Conservation (phyloP, 2,329 filamentous ascomycete genomes). For the Botrytis sinoallii region DNA sequence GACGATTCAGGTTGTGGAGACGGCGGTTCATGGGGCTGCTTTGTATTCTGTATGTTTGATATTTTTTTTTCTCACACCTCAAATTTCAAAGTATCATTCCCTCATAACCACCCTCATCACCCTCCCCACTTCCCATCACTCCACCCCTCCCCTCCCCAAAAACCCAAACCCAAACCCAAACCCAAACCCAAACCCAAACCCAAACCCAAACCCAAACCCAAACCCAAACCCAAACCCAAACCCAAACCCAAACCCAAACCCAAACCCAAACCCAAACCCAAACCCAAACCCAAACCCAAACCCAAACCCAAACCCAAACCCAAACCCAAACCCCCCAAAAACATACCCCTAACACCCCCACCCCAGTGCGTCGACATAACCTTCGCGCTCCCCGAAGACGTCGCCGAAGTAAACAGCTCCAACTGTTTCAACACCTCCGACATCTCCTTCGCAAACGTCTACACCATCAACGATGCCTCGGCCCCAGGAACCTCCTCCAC, state of each 20-base stretch:
- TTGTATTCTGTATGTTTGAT: conserved; percentile 49
- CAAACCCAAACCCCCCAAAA: neutral
- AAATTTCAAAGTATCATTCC: neutral
- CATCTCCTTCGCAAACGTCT: conserved; percentile 50
- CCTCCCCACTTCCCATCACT: neutral
- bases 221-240: neutral
- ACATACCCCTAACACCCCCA: conserved; percentile 4
- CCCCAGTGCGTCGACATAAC: conserved; percentile 91
- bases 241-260: neutral
- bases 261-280: too few species aligned
- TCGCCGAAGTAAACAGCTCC: conserved; percentile 69
- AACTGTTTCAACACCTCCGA: conserved; percentile 79
- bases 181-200: neutral
- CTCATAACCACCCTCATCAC: neutral
- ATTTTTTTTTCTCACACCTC: neutral
- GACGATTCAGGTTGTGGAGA: conserved; percentile 84
- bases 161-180: neutral
- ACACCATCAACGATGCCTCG: conserved; percentile 52
- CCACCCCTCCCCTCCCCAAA: neutral
- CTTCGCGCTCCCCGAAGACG: conserved; percentile 76
- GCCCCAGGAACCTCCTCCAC: conserved; percentile 4
- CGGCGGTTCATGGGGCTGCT: conserved; percentile 77
- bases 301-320: neutral
- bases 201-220: neutral
- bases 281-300: neutral